Evolutionary conservation across 768 basidiomycete genomes (phyloP).

Genomic region (Tubosaeta brunneosetosa): DNA sequence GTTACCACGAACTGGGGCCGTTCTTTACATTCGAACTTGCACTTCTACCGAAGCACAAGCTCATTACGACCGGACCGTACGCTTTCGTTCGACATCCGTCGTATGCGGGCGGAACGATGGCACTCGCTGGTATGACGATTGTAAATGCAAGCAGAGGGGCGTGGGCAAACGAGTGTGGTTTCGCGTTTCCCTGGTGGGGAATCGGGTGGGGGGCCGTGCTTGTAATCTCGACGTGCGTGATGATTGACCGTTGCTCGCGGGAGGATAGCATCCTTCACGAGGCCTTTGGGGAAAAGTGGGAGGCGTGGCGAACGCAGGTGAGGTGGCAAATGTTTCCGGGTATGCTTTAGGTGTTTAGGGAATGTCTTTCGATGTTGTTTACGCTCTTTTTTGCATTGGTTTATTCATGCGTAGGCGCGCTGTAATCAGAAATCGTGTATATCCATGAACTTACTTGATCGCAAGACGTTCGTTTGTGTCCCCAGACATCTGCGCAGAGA

Average conservation of each 20-base stretch:
- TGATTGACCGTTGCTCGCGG: constrained; percentile 6
- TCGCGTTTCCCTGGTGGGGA: constrained; percentile 4
- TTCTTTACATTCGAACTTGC: constrained; percentile 39
- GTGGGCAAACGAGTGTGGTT: constrained; percentile 12
- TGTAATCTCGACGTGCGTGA: background rate
- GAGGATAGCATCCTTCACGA: constrained; percentile 5
- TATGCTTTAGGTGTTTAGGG: constrained; percentile 2
- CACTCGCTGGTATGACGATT: constrained; percentile 4
- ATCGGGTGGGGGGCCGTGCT: background rate
- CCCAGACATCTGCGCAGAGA: background rate
- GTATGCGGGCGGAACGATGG: constrained; percentile 8
- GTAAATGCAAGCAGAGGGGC: constrained; percentile 9
- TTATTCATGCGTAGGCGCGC: background rate
- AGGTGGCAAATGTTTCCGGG: constrained; percentile 10
- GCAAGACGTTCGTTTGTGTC: background rate
- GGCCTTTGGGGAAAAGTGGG: constrained; percentile 13
- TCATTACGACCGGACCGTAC: constrained; percentile 15
- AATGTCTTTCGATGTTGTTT: background rate
- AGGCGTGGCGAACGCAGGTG: constrained; percentile 7
- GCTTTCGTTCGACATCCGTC: constrained; percentile 10
- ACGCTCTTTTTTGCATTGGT: background rate
- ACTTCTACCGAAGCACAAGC: constrained; percentile 1
- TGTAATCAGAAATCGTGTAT: background rate
- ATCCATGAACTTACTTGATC: background rate
- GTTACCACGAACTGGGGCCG: constrained; percentile 34